These are phyloP conservation scores for Capillidium heterosporum DNA, from an alignment of 371 early-diverging fungal genomes.

Conservation along the genomic window DNA sequence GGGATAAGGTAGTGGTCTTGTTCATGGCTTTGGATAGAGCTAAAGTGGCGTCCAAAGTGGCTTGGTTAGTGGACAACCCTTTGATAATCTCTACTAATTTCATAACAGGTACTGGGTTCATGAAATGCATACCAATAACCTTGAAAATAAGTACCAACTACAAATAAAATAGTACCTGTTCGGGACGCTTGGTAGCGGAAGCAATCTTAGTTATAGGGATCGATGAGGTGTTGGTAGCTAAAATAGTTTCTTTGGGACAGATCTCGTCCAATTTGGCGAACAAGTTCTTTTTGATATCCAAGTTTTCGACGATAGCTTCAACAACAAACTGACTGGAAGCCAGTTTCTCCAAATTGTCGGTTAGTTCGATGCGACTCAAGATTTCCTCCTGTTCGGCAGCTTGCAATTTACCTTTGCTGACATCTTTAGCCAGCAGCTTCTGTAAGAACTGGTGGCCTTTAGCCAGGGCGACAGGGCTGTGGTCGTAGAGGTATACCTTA, in stretches of 20 bases:
- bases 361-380: conserved; percentile 41
- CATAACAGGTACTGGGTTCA: conserved; percentile 97
- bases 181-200: conserved; percentile 63
- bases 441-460: conserved; percentile 67
- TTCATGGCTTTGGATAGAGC: conserved; percentile 66
- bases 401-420: conserved; percentile 69
- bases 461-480: conserved; percentile 58
- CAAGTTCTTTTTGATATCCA: conserved; percentile 64
- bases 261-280: conserved; percentile 57
- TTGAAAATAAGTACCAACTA: conserved; percentile 5
- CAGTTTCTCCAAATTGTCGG: conserved; percentile 32
- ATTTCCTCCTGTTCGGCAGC: conserved; percentile 50
- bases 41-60: conserved; percentile 51
- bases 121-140: conserved; percentile 85
- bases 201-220: conserved; percentile 94
- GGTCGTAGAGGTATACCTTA: conserved; percentile 58
- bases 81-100: conserved; percentile 94
- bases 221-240: conserved; percentile 89
- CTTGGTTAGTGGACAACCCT: conserved; percentile 60
- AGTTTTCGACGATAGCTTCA: conserved; percentile 90
- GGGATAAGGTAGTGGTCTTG: conserved; percentile 70
- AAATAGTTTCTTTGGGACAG: conserved; percentile 54
- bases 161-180: conserved; percentile 21
- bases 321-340: conserved; percentile 63
- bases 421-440: conserved; percentile 70